Evolutionary conservation across 495 filamentous ascomycete genomes (phyloP), one percentile per base, ranked within the genome.

Genomic region (Neurospora tetrasperma): DNA sequence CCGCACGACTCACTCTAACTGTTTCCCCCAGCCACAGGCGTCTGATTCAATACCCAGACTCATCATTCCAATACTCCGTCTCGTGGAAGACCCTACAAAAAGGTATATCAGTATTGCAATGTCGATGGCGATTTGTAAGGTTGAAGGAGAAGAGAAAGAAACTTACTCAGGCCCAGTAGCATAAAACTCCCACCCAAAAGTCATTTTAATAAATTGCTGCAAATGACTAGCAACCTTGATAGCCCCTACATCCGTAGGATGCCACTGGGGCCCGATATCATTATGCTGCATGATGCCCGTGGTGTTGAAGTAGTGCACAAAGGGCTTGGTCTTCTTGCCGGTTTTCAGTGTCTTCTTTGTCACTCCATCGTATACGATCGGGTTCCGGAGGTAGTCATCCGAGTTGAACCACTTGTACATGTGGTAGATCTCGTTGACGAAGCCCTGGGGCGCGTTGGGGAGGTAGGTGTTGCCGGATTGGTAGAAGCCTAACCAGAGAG

Each of bases 301-400:
- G 3, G 89, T 91, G 77, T 90, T 88, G 78, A 92, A 92, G 75
- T 89, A 89, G 79, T 91, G 87, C 39, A 92, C 89, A 71, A 89
- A 92, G 0, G 86, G 83, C 44, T 83, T 77, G 16, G 77, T 75
- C 77, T 14, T 77, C 69, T 74, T 78, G 70, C 81, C 78, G 2
- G 78, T 80, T 8, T 66, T 79, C 35, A 77, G 81, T 14, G 76
- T 83, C 69, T 79, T 80, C 74, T 84, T 84, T 23, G 78, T 84
- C 39, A 82, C 78, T 23, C 79, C 83, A 73, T 86, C 82, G 76
- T 84, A 86, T 23, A 83, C 75, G 40, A 78, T 72, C 2, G 82
- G 82, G 69, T 85, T 81, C 9, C 70, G 73, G 23, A 86, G 82
- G 73, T 86, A 87, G 42, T 75, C 76, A 6, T 80, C 76, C 16